Evolutionary conservation across 2,329 filamentous ascomycete genomes (phyloP).

Genomic region (Ophiocordyceps sinensis): DNA sequence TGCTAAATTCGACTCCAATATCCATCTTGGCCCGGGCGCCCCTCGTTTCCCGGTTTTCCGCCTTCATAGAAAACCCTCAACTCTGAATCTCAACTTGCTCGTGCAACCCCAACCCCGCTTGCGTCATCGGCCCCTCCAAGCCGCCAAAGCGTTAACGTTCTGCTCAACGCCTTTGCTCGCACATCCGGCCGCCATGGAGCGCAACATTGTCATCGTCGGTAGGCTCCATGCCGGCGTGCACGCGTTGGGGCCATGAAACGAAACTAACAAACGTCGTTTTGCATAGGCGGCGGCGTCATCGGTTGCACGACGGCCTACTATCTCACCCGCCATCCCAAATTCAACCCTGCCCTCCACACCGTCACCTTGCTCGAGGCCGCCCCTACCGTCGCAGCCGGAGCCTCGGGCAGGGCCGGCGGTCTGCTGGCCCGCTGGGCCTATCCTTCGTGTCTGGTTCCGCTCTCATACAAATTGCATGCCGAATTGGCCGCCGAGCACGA

Average conservation of each 20-base stretch:
- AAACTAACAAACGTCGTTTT: background rate
- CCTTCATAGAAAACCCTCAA: no score
- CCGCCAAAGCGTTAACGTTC: no score
- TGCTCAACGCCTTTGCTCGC: no score
- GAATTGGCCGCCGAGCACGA: slow-evolving; percentile 74
- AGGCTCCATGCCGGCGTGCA: slow-evolving; percentile 4
- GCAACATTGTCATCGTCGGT: slow-evolving; percentile 37
- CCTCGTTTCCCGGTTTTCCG: no score
- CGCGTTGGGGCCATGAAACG: background rate
- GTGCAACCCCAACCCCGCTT: background rate
- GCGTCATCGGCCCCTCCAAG: slow-evolving; percentile 2
- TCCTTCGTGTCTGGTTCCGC: slow-evolving; percentile 65
- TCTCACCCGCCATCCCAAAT: slow-evolving; percentile 71
- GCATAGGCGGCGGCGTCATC: slow-evolving; percentile 75
- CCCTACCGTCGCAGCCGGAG: slow-evolving; percentile 69
- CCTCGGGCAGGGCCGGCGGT: slow-evolving; percentile 89
- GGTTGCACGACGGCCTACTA: slow-evolving; percentile 87
- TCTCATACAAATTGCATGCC: slow-evolving; percentile 72
- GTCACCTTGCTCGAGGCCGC: slow-evolving; percentile 82
- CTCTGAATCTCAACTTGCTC: no score
- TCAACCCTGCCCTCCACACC: slow-evolving; percentile 57
- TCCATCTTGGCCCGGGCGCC: no score
- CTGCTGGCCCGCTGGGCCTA: slow-evolving; percentile 87
- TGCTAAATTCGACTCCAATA: no score
- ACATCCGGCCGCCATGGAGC: slow-evolving; percentile 24